Evolutionary conservation across 805 yeast species (phyloP).

Genomic region (Wickerhamomyces hampshirensis): DNA sequence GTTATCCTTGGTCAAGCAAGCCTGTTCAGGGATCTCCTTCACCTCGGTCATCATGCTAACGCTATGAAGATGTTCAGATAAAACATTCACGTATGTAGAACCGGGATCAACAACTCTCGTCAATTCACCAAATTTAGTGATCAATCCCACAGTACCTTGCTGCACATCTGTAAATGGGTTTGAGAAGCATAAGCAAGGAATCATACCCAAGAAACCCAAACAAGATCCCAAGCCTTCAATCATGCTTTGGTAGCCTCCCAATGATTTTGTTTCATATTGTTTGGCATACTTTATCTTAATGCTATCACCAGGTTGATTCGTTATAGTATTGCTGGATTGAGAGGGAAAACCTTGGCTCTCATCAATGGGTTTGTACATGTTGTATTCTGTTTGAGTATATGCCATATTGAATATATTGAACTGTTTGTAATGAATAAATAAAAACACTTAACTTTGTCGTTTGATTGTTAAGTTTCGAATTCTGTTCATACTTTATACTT

Average conservation of each 20-base stretch:
- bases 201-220: conserved; percentile 36
- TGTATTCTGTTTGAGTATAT: too few relatives aligned
- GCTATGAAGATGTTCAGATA: conserved; percentile 48
- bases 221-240: conserved; percentile 37
- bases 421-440: too few relatives aligned
- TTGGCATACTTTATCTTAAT: conserved; percentile 30
- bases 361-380: background rate
- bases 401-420: too few relatives aligned
- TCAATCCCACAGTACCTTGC: conserved; percentile 67
- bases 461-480: too few relatives aligned
- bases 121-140: conserved; percentile 63
- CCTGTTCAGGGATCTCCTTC: conserved; percentile 60
- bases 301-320: conserved; percentile 3
- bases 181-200: conserved; percentile 43
- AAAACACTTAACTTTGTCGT: too few relatives aligned
- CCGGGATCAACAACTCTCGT: conserved; percentile 68
- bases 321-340: conserved; percentile 1
- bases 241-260: conserved; percentile 37
- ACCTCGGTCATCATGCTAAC: conserved; percentile 56
- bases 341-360: background rate
- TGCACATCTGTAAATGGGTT: conserved; percentile 57
- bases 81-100: conserved; percentile 56
- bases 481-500: too few relatives aligned
- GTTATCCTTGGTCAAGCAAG: conserved; percentile 68
- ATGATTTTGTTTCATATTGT: conserved; percentile 34